These are phyloP conservation scores for Endocarpon pusillum DNA, from an alignment of 495 filamentous ascomycete genomes.

Conservation along the genomic window DNA sequence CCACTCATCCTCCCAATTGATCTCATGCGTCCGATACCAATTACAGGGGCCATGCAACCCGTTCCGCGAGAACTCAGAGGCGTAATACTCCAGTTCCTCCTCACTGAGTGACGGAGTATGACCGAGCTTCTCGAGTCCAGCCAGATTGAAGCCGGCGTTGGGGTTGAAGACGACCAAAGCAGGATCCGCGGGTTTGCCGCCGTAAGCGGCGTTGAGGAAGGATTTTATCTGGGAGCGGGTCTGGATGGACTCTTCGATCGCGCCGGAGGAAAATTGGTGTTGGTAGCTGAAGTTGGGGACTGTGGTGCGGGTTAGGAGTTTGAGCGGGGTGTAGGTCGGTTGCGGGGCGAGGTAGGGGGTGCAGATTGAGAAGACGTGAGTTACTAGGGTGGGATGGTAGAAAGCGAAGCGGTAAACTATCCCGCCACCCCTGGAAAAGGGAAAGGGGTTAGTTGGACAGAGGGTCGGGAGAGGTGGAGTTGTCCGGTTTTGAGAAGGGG, in stretches of 20 bases:
- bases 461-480: too few relatives aligned
- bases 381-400: slow-evolving; percentile 54
- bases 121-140: slow-evolving; percentile 2
- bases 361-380: slow-evolving; percentile 59
- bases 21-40: slow-evolving; percentile 60
- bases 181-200: slow-evolving; percentile 36
- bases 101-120: neutral
- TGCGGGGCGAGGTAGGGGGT: slow-evolving; percentile 48
- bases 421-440: slow-evolving; percentile 29
- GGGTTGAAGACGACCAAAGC: slow-evolving; percentile 14
- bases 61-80: slow-evolving; percentile 44
- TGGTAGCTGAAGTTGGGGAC: slow-evolving; percentile 74
- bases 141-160: too few relatives aligned
- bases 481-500: too few relatives aligned
- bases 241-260: slow-evolving; percentile 41
- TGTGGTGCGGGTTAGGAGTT: slow-evolving; percentile 34
- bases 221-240: slow-evolving; percentile 40
- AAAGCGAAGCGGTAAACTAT: slow-evolving; percentile 46
- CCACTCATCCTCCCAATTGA: too few relatives aligned
- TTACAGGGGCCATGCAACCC: slow-evolving; percentile 62
- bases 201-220: slow-evolving; percentile 55
- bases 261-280: slow-evolving; percentile 50
- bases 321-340: slow-evolving; percentile 28
- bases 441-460: neutral
- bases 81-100: slow-evolving; percentile 62